Base-by-base conservation (phyloP, 176 grass and related monocot genomes). In the Cocos nucifera region DNA sequence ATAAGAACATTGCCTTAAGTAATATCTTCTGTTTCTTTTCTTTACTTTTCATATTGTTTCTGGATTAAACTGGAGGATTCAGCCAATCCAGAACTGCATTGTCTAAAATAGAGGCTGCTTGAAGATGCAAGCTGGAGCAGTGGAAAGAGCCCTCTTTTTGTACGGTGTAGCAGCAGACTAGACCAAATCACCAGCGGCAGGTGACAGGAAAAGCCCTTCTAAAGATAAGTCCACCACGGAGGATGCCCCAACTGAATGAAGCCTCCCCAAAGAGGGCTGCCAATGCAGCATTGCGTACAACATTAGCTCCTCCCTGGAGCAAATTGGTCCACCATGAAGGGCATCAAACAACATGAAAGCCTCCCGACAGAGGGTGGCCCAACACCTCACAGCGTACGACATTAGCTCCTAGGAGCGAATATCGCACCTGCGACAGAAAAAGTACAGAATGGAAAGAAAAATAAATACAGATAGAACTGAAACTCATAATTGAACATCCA, bases 111-210 rank as follows among this genome's bases (percentile, higher is more conserved):
- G 35, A 44, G 10, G 35, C 8, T 44, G 35, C 21, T 19, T 74
- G 69, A 60, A 44, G 16, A 6, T 39, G 17, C 19, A 75, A 25
- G 54, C 15, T 57, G 59, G 35, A 17, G 44, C 16, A 58, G 59
- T 57, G 67, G 54, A 14, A 55, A 49, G 19, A 44, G 55, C 25
- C 5, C 66, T 55, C 44, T 51, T 72, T 71, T 54, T 50, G 71
- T 44, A 64, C 9, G 60, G 50, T 16, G 25, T 56, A 50, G 51
- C 16, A 76, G 59, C 16, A 76, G 59, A 39, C 63, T 62, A 68
- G 27, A 65, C 68, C 79, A 79, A 60, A 61, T 76, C 59, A 65
- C 70, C 68, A 64, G 63, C 52, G 50, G 56, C 64, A 65, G 75
- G 78, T 72, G 66, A 78, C 57, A 59, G 64, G 58, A 78, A 21